Percentiles rank a stretch among this genome's conserved stretches.
phyloP scores from a whole-genome alignment of 805 yeast species.

The Candida coquimbonensis region DNA sequence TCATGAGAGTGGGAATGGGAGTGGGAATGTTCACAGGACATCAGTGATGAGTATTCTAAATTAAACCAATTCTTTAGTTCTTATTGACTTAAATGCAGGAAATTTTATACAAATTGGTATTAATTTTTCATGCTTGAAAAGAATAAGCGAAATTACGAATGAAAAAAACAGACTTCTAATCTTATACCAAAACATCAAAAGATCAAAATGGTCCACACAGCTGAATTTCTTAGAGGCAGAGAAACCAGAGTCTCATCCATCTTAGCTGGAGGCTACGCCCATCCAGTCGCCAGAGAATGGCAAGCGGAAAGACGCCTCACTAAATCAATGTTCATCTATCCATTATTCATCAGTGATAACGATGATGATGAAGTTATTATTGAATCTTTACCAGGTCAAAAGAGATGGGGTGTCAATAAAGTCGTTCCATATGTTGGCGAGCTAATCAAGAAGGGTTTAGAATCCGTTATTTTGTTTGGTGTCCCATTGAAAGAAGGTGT shows the following conservation, averaged over 20 bases:
- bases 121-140: too few relatives aligned
- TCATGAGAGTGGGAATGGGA: conserved; percentile 14
- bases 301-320: conserved; percentile 78
- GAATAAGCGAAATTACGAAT: too few relatives aligned
- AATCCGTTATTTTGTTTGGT: conserved; percentile 86
- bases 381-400: conserved; percentile 80
- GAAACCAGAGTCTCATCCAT: conserved; percentile 65
- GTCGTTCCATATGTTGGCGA: conserved; percentile 63
- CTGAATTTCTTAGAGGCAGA: conserved; percentile 56
- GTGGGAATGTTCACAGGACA: conserved; percentile 29
- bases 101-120: too few relatives aligned
- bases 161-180: neutral
- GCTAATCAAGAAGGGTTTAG: conserved; percentile 73
- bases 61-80: too few relatives aligned
- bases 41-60: neutral
- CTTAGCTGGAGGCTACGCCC: conserved; percentile 91
- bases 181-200: neutral
- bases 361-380: conserved; percentile 75
- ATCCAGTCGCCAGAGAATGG: conserved; percentile 86
- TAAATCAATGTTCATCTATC: conserved; percentile 88
- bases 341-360: conserved; percentile 75
- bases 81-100: too few relatives aligned
- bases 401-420: conserved; percentile 77
- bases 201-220: conserved; percentile 49
- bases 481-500: conserved; percentile 71